phyloP scores from a whole-genome alignment of 805 yeast genomes.

The Cyberlindnera xylosilytica region DNA sequence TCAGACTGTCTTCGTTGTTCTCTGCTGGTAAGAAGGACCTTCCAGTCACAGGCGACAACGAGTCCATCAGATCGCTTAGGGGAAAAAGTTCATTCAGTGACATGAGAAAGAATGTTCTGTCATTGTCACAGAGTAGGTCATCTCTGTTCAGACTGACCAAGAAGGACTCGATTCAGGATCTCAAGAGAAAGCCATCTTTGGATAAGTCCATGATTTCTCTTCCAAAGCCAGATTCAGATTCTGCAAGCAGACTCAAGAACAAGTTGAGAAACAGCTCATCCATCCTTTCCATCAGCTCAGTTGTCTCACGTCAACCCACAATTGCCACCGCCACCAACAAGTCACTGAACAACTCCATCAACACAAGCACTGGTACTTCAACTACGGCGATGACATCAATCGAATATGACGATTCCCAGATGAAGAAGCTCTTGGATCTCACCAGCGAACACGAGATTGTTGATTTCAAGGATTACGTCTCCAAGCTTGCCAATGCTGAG shows the following conservation, averaged over 20 bases:
- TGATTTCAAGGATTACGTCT: slow-evolving; percentile 29
- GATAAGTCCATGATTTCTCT: slow-evolving; percentile 48
- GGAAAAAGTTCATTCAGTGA: slow-evolving; percentile 26
- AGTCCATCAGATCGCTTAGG: slow-evolving; percentile 26
- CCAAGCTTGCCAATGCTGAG: slow-evolving; percentile 31
- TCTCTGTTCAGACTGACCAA: slow-evolving; percentile 21
- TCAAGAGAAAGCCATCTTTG: slow-evolving; percentile 19
- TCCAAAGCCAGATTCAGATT: slow-evolving; percentile 52
- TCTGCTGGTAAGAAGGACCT: slow-evolving; percentile 19
- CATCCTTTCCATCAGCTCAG: slow-evolving; percentile 38
- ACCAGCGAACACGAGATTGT: slow-evolving; percentile 33
- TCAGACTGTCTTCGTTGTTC: slow-evolving; percentile 27
- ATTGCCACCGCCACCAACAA: slow-evolving; percentile 11
- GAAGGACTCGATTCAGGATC: slow-evolving; percentile 24
- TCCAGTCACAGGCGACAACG: slow-evolving; percentile 15
- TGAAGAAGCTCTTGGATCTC: slow-evolving; percentile 32
- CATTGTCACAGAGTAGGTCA: slow-evolving; percentile 23
- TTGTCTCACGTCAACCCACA: slow-evolving; percentile 21
- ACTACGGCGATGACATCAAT: slow-evolving; percentile 26
- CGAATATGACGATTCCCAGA: slow-evolving; percentile 22
- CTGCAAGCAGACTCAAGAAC: slow-evolving; percentile 51
- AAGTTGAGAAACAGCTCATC: slow-evolving; percentile 52
- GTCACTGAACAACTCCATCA: not conserved
- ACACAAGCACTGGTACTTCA: slow-evolving; percentile 1
- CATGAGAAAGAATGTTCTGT: slow-evolving; percentile 30